A percentile compares a stretch with the other conserved stretches of the same genome.
These are phyloP conservation scores for Mycena filopes DNA, from an alignment of 768 basidiomycete genomes.

Conservation along the genomic window DNA sequence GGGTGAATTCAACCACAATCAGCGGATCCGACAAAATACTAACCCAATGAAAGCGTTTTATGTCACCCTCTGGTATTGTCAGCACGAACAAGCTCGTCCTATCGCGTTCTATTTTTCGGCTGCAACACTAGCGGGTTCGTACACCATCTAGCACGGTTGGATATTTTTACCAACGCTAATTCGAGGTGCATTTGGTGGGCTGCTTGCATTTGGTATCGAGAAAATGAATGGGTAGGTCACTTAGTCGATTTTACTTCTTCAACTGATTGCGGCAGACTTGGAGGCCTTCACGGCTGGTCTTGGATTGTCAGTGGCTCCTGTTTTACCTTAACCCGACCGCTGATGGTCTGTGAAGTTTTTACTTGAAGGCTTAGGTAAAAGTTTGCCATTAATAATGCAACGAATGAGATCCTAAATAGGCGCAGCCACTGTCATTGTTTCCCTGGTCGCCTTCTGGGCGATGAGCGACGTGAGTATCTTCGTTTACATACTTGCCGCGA, in stretches of 20 bases:
- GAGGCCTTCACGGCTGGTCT: slow-evolving; percentile 48
- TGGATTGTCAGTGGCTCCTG: slow-evolving; percentile 47
- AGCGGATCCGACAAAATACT: background rate
- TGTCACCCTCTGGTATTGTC: slow-evolving; percentile 64
- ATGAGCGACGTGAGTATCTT: slow-evolving; percentile 48
- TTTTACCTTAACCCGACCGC: background rate
- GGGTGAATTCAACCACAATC: slow-evolving; percentile 26
- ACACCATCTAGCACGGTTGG: background rate
- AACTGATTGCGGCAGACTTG: slow-evolving; percentile 24
- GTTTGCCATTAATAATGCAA: background rate
- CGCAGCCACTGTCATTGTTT: slow-evolving; percentile 46
- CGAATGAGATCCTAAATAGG: background rate
- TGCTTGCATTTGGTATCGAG: slow-evolving; percentile 52
- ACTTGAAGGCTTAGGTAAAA: slow-evolving; percentile 49
- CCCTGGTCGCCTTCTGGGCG: slow-evolving; percentile 49
- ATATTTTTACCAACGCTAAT: background rate
- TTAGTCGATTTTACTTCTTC: background rate
- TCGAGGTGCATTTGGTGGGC: slow-evolving; percentile 56
- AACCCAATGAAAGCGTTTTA: slow-evolving; percentile 46
- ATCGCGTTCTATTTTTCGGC: slow-evolving; percentile 68
- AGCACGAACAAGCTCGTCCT: slow-evolving; percentile 60
- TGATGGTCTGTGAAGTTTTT: slow-evolving; percentile 39
- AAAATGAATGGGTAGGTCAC: slow-evolving; percentile 45
- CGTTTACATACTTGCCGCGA: too few relatives aligned
- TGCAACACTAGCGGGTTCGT: slow-evolving; percentile 58